These are phyloP conservation scores for Amanita rimosa DNA, from an alignment of 768 basidiomycete species.

Conservation along the genomic window DNA sequence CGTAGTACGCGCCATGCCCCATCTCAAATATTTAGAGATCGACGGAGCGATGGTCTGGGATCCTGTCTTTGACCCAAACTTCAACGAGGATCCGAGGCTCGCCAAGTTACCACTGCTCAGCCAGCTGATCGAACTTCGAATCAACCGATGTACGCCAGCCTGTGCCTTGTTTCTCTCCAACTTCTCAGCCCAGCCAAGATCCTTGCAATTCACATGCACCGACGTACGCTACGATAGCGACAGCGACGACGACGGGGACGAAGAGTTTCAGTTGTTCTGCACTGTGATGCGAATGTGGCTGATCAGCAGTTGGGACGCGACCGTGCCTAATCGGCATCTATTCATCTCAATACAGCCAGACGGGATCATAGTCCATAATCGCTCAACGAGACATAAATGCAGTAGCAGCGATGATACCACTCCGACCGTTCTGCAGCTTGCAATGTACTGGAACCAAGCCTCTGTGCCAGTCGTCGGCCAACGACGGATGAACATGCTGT, in stretches of 20 bases:
- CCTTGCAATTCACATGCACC: background rate
- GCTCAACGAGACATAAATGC: background rate
- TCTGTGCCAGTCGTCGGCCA: background rate
- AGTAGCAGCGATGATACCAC: background rate
- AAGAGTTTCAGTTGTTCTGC: background rate
- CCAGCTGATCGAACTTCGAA: background rate
- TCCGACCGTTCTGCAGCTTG: background rate
- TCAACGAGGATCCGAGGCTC: no score
- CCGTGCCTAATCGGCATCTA: background rate
- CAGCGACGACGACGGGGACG: no score
- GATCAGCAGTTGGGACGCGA: background rate
- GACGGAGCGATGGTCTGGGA: background rate
- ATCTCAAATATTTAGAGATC: background rate
- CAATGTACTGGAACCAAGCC: background rate
- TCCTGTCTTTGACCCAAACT: background rate
- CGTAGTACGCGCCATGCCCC: background rate
- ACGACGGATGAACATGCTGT: background rate
- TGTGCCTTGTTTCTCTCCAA: background rate
- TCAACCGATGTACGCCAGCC: constrained; percentile 1
- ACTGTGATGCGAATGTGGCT: background rate
- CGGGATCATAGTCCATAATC: constrained; percentile 2
- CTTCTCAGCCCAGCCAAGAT: background rate
- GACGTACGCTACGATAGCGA: background rate
- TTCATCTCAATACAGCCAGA: background rate
- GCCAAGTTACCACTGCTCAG: background rate